Conservation (phyloP, 163 green algal species). For the Scenedesmus sp. region DNA sequence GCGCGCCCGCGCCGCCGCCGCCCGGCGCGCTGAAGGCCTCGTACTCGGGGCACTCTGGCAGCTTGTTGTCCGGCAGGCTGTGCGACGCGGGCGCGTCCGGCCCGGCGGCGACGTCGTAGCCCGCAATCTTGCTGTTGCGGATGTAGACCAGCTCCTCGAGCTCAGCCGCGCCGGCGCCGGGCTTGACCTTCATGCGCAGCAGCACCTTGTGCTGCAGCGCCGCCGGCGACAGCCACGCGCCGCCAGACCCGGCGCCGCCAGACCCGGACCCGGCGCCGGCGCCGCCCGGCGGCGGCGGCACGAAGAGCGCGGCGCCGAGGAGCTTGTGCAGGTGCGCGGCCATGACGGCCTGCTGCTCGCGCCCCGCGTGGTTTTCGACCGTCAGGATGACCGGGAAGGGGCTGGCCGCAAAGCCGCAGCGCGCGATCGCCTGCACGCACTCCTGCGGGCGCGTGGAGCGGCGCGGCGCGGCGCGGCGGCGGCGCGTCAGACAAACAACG, state of each 20-base stretch:
- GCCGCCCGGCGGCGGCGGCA: neutral
- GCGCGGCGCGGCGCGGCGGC: slow-evolving; percentile 13
- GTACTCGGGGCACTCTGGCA: neutral
- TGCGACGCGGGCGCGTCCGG: slow-evolving; percentile 22
- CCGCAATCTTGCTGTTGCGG: slow-evolving; percentile 7
- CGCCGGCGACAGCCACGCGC: slow-evolving; percentile 12
- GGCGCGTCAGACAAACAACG: too few relatives aligned
- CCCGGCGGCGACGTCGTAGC: slow-evolving; percentile 17
- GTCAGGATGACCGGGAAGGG: slow-evolving; percentile 42
- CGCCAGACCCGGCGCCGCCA: too few relatives aligned
- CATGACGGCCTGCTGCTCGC: slow-evolving; percentile 32
- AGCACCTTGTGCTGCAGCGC: slow-evolving; percentile 35
- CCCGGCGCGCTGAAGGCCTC: too few relatives aligned
- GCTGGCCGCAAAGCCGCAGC: slow-evolving; percentile 28
- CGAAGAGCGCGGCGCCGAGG: slow-evolving; percentile 12
- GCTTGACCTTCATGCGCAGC: slow-evolving; percentile 40
- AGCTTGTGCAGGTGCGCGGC: neutral
- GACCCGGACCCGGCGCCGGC: too few relatives aligned
- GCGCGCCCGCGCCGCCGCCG: too few relatives aligned
- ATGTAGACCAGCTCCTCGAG: slow-evolving; percentile 37
- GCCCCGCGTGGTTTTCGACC: slow-evolving; percentile 35
- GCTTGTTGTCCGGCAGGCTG: slow-evolving; percentile 40
- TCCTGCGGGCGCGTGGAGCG: slow-evolving; percentile 27
- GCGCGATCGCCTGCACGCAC: slow-evolving; percentile 1
- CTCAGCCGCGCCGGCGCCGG: neutral